Evolutionary conservation across 2,329 filamentous ascomycete species (phyloP).

Genomic region (Calonectria pseudoturangicola): DNA sequence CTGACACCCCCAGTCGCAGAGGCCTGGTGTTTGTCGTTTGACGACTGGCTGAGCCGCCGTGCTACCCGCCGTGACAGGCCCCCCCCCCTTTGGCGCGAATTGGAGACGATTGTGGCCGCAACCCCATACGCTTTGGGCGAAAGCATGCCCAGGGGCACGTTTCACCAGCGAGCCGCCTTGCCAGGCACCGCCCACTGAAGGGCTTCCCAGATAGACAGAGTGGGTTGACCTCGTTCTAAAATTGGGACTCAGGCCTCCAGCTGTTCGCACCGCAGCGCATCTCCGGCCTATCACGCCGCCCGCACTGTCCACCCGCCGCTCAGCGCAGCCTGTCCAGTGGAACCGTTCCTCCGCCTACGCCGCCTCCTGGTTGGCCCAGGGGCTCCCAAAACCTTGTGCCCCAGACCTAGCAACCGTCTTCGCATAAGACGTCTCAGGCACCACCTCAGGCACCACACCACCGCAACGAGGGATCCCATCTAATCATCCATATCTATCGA

Average conservation of each 20-base stretch:
- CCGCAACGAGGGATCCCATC: constrained; percentile 13
- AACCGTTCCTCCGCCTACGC: not conserved
- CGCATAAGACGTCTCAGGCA: constrained; percentile 27
- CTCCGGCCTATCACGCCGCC: constrained; percentile 18
- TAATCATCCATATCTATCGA: not conserved
- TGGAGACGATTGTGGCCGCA: constrained; percentile 14
- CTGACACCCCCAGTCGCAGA: not conserved
- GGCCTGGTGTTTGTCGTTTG: constrained; percentile 19
- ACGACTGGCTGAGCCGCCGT: constrained; percentile 28
- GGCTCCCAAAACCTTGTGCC: not conserved
- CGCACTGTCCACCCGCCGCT: not conserved
- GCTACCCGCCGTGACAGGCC: constrained; percentile 35
- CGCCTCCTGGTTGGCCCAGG: constrained; percentile 18
- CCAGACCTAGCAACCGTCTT: constrained; percentile 14
- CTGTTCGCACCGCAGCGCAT: not conserved
- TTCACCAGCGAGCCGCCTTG: constrained; percentile 47
- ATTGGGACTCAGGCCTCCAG: constrained; percentile 16
- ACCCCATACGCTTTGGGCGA: constrained; percentile 33
- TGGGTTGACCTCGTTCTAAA: constrained; percentile 26
- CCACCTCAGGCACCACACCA: constrained; percentile 22
- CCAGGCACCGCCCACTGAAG: constrained; percentile 20
- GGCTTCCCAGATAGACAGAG: constrained; percentile 11
- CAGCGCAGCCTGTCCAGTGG: not conserved
- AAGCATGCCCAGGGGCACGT: constrained; percentile 48
- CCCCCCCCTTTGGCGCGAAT: constrained; percentile 15